Conservation (phyloP, 139 green algal genomes). For the Protoeuglena noctilucae region DNA sequence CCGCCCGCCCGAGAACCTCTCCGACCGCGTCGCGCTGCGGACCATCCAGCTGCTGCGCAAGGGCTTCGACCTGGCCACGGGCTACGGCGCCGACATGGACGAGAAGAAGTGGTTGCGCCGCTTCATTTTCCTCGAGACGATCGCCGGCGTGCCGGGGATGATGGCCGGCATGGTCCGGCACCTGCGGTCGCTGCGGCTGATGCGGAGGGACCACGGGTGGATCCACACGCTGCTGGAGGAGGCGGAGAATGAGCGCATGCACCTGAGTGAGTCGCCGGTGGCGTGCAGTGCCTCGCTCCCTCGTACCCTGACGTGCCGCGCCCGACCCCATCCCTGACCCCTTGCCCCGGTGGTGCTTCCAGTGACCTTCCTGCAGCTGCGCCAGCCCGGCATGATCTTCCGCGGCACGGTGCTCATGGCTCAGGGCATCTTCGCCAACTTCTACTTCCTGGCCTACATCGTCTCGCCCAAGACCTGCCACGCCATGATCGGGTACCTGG, state of each 20-base stretch:
- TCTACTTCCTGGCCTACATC: slow-evolving; percentile 67
- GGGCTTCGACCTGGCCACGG: slow-evolving; percentile 49
- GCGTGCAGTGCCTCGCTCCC: too few species aligned
- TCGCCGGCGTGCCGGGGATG: slow-evolving; percentile 82
- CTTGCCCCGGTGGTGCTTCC: background rate
- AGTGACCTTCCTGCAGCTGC: slow-evolving; percentile 84
- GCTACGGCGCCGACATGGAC: slow-evolving; percentile 46
- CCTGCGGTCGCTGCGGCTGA: slow-evolving; percentile 55
- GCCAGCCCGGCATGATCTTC: slow-evolving; percentile 54
- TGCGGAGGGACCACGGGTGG: slow-evolving; percentile 67
- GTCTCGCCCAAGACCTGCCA: slow-evolving; percentile 62
- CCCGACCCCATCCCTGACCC: background rate
- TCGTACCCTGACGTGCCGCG: background rate
- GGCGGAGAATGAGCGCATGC: slow-evolving; percentile 91
- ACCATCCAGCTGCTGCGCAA: slow-evolving; percentile 18
- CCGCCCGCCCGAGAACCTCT: slow-evolving; percentile 20
- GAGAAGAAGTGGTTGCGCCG: slow-evolving; percentile 54
- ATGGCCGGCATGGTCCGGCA: slow-evolving; percentile 81
- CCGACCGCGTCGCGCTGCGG: slow-evolving; percentile 2
- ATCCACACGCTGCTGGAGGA: slow-evolving; percentile 93
- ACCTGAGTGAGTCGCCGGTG: too few species aligned
- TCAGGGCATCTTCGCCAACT: slow-evolving; percentile 75
- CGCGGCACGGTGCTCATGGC: slow-evolving; percentile 48
- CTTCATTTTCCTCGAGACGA: slow-evolving; percentile 82
- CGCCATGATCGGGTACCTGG: slow-evolving; percentile 76